Conservation (phyloP, 345 rosid genomes). For the Eucalyptus grandis region DNA sequence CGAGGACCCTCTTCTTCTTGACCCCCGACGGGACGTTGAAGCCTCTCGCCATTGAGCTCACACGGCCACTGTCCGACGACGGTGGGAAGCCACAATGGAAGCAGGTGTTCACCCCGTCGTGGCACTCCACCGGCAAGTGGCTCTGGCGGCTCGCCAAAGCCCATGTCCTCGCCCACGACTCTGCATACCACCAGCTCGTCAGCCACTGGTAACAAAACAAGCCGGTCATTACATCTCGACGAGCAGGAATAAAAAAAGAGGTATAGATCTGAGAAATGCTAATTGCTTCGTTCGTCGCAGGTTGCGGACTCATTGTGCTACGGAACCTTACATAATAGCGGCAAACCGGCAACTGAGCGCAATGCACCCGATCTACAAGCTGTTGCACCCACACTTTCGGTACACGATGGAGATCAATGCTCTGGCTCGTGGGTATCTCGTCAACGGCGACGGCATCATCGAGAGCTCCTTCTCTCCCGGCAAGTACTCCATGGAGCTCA, state of each 20-base stretch:
- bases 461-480: conserved; percentile 51
- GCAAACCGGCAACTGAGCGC: conserved; percentile 54
- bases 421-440: conserved; percentile 39
- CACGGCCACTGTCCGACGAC: conserved; percentile 27
- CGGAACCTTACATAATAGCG: conserved; percentile 65
- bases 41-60: conserved; percentile 55
- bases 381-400: conserved; percentile 59
- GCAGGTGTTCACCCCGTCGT: conserved; percentile 27
- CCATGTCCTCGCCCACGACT: conserved; percentile 53
- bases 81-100: conserved; percentile 56
- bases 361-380: conserved; percentile 56
- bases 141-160: conserved; percentile 68
- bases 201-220: conserved; percentile 47
- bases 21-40: conserved; percentile 33
- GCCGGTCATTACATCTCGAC: not conserved
- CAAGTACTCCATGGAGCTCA: conserved; percentile 37
- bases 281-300: conserved; percentile 2
- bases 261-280: too few relatives aligned
- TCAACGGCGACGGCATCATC: conserved; percentile 53
- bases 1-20: conserved; percentile 55
- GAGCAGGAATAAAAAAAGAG: not conserved
- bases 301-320: conserved; percentile 57
- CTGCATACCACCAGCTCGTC: conserved; percentile 56
- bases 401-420: conserved; percentile 81
- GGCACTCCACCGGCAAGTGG: conserved; percentile 42